Conservation (phyloP, 2,329 filamentous ascomycete genomes). For the Podosphaera aphanis region DNA sequence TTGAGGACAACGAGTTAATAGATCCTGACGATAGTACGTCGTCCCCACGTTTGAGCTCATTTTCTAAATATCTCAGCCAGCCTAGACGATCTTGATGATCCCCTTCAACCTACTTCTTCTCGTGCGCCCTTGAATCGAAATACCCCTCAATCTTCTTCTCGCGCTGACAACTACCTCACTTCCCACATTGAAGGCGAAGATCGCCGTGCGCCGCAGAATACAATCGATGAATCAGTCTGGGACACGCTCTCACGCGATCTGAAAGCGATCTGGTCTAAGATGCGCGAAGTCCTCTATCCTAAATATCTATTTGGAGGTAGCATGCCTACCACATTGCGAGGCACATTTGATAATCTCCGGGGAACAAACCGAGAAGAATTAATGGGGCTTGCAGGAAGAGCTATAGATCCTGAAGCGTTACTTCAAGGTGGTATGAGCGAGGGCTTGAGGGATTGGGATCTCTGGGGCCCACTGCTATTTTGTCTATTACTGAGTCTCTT, state of each 20-base stretch:
- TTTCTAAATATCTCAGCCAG: constrained; percentile 6
- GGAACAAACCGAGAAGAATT: constrained; percentile 38
- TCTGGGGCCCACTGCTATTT: constrained; percentile 93
- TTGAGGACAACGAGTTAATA: constrained; percentile 47
- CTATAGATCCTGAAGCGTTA: constrained; percentile 38
- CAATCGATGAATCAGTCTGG: constrained; percentile 94
- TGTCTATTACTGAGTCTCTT: constrained; percentile 73
- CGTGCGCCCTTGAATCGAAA: constrained; percentile 65
- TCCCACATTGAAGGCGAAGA: constrained; percentile 84
- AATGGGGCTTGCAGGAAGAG: constrained; percentile 33
- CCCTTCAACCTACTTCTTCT: constrained; percentile 66
- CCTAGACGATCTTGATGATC: constrained; percentile 66
- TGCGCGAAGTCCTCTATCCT: constrained; percentile 89
- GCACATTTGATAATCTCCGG: constrained; percentile 37
- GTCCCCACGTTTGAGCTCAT: constrained; percentile 2
- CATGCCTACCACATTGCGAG: constrained; percentile 33
- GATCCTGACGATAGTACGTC: constrained; percentile 55
- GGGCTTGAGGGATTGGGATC: constrained; percentile 84
- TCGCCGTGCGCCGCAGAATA: constrained; percentile 68
- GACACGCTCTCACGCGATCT: constrained; percentile 85
- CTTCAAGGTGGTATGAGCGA: constrained; percentile 59
- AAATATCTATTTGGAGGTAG: constrained; percentile 65
- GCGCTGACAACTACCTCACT: constrained; percentile 55
- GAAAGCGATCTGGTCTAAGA: constrained; percentile 87
- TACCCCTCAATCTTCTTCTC: constrained; percentile 34